Base-by-base conservation (phyloP, 805 yeast species). In the Candida ponderosae region DNA sequence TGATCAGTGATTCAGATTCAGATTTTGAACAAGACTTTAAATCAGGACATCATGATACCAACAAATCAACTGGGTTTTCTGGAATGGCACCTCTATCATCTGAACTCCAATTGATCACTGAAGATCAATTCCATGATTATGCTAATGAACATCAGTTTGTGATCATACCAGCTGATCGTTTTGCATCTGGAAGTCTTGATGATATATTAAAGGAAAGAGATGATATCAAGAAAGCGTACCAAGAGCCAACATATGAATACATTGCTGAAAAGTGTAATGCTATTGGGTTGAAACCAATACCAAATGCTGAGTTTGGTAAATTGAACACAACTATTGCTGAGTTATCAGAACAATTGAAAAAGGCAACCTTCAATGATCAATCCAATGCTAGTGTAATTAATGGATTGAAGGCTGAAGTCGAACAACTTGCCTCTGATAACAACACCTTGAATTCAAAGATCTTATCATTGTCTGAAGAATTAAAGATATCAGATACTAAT, bases 91-190 rank as follows among this genome's bases (percentile, higher is more conserved):
- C 53, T 4, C 32, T 53, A 15, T 50, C 56, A 1, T 37, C 44
- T 33, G 56, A 53, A 30, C 26, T 53, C 13, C 37, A 42, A 14
- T 31, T 34, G 2, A 36, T 54, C 13, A 37, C 56, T 2, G 40
- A 46, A 17, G 41, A 37, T 4, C 56, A 55, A n/a, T 49, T 62
- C 15, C 50, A 57, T 35, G 34, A 46, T 9, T 61, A 56, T 37
- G 65, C 63, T 6, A 42, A 48, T 9, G 40, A 44, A 18, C 54
- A 59, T 36, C 46, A 51, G 14, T 34, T 61, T 33, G 55, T 59
- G 1, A 23, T 57, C n/a, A 31, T 58, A 7, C 54, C 55, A 15
- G 18, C 33, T 11, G 40, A 40, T 4, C 55, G 58, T 18, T 56
- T 40, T 13, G 14, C 11, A 24, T 24, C 28, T 24, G 14, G n/a